phyloP scores from a whole-genome alignment of 2,329 filamentous ascomycete species.

The Byssochlamys sp. region DNA sequence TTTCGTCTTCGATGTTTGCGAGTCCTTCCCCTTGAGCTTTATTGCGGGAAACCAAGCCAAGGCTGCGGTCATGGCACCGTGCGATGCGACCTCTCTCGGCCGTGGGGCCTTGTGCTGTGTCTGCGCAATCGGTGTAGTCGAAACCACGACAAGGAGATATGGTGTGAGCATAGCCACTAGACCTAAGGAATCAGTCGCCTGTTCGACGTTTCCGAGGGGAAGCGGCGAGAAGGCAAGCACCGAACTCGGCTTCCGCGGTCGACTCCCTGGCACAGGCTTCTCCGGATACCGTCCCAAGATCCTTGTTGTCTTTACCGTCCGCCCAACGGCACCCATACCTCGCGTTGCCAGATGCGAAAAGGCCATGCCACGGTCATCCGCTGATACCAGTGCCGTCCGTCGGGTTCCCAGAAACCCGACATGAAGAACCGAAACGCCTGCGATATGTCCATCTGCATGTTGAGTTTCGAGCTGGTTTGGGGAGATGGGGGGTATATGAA shows the following conservation, averaged over 20 bases:
- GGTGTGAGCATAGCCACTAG: conserved; percentile 92
- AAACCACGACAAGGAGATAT: conserved; percentile 91
- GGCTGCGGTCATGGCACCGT: conserved; percentile 86
- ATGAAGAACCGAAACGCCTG: conserved; percentile 69
- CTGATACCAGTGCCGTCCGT: conserved; percentile 88
- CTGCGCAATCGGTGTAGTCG: conserved; percentile 88
- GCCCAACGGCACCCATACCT: conserved; percentile 74
- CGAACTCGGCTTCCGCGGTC: conserved; percentile 78
- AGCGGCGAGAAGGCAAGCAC: conserved; percentile 84
- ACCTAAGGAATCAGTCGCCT: conserved; percentile 75
- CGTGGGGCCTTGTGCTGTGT: conserved; percentile 89
- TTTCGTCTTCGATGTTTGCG: conserved; percentile 62
- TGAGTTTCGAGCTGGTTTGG: conserved; percentile 54
- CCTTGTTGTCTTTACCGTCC: conserved; percentile 78
- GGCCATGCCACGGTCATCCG: conserved; percentile 90
- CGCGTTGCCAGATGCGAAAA: conserved; percentile 93
- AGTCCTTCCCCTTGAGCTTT: conserved; percentile 68
- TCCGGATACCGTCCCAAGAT: conserved; percentile 86
- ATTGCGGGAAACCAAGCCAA: conserved; percentile 96
- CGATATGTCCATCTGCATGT: conserved; percentile 71
- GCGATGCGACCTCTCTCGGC: conserved; percentile 80
- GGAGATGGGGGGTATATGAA: conserved; percentile 72
- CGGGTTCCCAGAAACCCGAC: conserved; percentile 90
- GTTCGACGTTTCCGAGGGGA: conserved; percentile 87
- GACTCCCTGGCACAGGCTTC: conserved; percentile 49